These are phyloP conservation scores for Lepiota brunneoincarnata DNA, from an alignment of 768 basidiomycete species.

Conservation along the genomic window DNA sequence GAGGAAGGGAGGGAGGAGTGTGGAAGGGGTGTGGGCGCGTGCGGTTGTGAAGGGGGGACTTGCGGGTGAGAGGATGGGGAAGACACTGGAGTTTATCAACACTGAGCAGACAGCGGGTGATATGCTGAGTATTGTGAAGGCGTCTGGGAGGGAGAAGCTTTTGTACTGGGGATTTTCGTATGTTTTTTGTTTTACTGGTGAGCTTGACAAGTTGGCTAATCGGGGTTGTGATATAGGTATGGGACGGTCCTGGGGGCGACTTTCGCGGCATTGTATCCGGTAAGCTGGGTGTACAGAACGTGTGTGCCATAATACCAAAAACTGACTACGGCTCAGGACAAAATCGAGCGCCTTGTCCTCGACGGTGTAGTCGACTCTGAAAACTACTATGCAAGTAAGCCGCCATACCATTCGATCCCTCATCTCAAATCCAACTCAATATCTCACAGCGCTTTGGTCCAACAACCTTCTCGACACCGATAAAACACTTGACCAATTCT, in stretches of 20 bases:
- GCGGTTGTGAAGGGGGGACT: background rate
- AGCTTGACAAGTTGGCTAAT: background rate
- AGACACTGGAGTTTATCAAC: slow-evolving; percentile 21
- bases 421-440: background rate
- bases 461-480: slow-evolving; percentile 35
- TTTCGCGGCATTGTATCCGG: slow-evolving; percentile 22
- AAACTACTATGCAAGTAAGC: slow-evolving; percentile 35
- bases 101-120: slow-evolving; percentile 35
- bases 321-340: slow-evolving; percentile 25
- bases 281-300: slow-evolving; percentile 1
- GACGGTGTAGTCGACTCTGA: slow-evolving; percentile 41
- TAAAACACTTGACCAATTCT: slow-evolving; percentile 33
- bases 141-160: slow-evolving; percentile 28
- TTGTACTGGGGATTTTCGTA: slow-evolving; percentile 34
- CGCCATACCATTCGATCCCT: background rate
- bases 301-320: background rate
- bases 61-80: slow-evolving; percentile 23
- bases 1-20: too few species aligned
- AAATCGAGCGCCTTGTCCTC: slow-evolving; percentile 34
- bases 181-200: background rate
- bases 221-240: slow-evolving; percentile 9
- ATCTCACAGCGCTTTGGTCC: slow-evolving; percentile 28
- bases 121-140: slow-evolving; percentile 33
- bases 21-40: too few species aligned
- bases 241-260: slow-evolving; percentile 21